phyloP scores from a whole-genome alignment of 2,329 filamentous ascomycete species.

The Calonectria hawksworthii region DNA sequence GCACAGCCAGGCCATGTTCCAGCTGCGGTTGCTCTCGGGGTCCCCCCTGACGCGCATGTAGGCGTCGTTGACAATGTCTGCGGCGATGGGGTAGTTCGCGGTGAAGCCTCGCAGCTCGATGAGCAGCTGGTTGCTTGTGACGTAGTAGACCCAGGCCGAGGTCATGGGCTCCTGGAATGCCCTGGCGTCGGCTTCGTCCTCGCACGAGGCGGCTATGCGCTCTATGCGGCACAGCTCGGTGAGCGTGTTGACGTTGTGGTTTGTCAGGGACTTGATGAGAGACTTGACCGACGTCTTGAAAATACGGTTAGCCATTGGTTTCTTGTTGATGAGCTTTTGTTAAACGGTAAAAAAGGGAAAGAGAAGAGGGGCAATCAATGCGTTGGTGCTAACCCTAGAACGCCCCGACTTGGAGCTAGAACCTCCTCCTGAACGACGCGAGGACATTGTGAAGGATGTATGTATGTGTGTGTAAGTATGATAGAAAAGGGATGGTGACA shows the following conservation, averaged over 20 bases:
- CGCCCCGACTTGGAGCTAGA: constrained; percentile 15
- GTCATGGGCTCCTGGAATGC: constrained; percentile 76
- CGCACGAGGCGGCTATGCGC: constrained; percentile 70
- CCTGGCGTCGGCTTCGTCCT: constrained; percentile 70
- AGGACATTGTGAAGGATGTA: constrained; percentile 20
- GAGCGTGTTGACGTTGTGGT: constrained; percentile 80
- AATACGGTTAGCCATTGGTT: background rate
- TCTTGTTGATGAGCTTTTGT: too few relatives aligned
- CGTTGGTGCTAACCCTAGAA: constrained; percentile 5
- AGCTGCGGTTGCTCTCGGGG: constrained; percentile 76
- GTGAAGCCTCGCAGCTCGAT: constrained; percentile 79
- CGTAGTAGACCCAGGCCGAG: constrained; percentile 79
- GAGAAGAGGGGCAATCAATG: background rate
- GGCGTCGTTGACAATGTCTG: constrained; percentile 75
- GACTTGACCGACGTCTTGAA: constrained; percentile 14
- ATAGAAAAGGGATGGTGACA: background rate
- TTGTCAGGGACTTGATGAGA: constrained; percentile 73
- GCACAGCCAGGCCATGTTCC: constrained; percentile 83
- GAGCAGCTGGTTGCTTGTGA: constrained; percentile 77
- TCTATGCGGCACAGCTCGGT: constrained; percentile 81
- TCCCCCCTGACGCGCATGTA: constrained; percentile 74
- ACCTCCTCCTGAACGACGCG: constrained; percentile 19
- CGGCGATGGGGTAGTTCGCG: constrained; percentile 76
- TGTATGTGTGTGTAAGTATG: too few relatives aligned
- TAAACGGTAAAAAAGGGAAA: too few relatives aligned